Conservation (phyloP, 495 filamentous ascomycete species). For the Neurospora cerealis region DNA sequence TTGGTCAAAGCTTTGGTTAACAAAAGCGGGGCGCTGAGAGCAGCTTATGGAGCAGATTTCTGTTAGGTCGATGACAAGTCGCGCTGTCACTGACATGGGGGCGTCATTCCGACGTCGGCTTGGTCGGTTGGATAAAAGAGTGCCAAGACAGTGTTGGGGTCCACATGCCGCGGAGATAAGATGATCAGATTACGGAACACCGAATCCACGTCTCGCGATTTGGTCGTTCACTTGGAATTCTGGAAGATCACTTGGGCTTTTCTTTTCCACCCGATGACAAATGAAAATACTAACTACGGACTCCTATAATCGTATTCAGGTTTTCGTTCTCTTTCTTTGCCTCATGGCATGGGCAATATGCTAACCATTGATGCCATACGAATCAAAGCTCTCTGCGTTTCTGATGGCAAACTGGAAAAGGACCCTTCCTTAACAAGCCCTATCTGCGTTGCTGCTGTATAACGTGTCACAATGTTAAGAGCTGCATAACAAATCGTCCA, state of each 20-base stretch:
- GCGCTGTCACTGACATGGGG: not conserved
- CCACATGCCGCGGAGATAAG: conserved; percentile 25
- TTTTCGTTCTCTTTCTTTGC: not conserved
- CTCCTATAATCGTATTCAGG: not conserved
- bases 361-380: too few relatives aligned
- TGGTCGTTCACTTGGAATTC: not conserved
- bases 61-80: conserved; percentile 7
- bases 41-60: not conserved
- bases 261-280: not conserved
- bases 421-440: not conserved
- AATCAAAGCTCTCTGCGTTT: not conserved
- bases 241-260: not conserved
- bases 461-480: not conserved
- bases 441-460: not conserved
- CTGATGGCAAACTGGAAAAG: not conserved
- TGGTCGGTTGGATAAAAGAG: not conserved
- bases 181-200: conserved; percentile 25
- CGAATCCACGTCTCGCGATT: not conserved
- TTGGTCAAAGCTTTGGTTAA: conserved; percentile 14
- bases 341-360: not conserved
- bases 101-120: conserved; percentile 25
- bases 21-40: conserved; percentile 1
- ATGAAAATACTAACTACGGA: not conserved
- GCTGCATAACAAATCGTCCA: not conserved
- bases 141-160: not conserved